Evolutionary conservation across 208 protist species (phyloP), one percentile per base, ranked within the genome.

Genomic region (Acanthamoeba rhysodes): DNA sequence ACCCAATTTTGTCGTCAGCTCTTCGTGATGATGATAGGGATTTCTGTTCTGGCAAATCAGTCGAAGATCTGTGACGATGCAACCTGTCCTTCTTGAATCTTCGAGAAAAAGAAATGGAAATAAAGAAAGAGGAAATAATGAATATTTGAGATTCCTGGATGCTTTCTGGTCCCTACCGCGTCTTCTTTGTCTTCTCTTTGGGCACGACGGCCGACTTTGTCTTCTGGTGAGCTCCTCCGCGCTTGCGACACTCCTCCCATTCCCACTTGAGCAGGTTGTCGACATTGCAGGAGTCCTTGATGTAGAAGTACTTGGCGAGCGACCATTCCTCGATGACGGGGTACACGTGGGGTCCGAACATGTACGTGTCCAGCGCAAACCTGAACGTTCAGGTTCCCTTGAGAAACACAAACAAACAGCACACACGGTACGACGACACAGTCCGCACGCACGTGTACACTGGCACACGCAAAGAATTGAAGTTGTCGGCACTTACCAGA

Each of bases 221-320:
- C 12, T 18, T 78, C 9, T 78, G 1, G 70, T 24, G 59, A 27
- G 20, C 20, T 66, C 59, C 59, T 20, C 70, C n/a, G 12, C 70
- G 70, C 70, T 90, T 90, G 29, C 80, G 45, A 45, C 50, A 55
- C 80, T 66, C 50, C 48, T 90, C 80, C 80, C 80, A 90, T n/a
- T 90, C 80, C 45, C 50, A 66, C 24, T 90, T 90, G 9, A 90
- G 55, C 55, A 90, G 80, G 80, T 90, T 90, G 45, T 90, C 80
- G 34, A 90, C 34, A 8, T 90, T 24, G 34, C 12, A 37, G 37
- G 80, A 90, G n/a, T 90, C 80, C 55, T 90, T 90, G 80, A 90
- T 59, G 80, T 90, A 90, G 55, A 90, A 62, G 34, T 90, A 90
- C 80, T 90, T 53, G 45, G 80, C 80, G 37, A 90, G 18, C 55